Evolutionary conservation across 371 early-diverging fungal genomes (phyloP), one percentile per base, ranked within the genome.

Genomic region (Mortierella sp.): DNA sequence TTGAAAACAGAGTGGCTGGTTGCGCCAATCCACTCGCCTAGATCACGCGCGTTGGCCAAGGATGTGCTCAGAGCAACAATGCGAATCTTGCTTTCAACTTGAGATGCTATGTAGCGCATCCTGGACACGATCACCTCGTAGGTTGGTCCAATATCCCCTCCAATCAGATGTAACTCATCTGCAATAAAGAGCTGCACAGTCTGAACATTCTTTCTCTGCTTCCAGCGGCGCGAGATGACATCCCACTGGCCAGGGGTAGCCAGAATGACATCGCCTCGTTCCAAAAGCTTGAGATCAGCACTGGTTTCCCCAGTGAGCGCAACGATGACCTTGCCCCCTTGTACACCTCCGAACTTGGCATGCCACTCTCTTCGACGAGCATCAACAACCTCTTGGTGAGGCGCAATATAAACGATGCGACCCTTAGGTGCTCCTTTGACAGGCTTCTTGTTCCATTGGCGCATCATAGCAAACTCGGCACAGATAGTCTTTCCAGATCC

Each of bases 161-260:
- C 96, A 57, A 97, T 93, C 86, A 99, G 87, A 84, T 99, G 99
- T 54, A 99, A 83, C 77, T 99, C 99, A 83, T 99, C 99, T 5
- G 96, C 94, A 59, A 99, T 94, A 64, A 99, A 91, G 37, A 99
- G 87, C 58, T 93, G 92, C 1, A 98, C 89, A 1, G 91, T 93
- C 72, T 97, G 96, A 20, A 99, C 96, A 57, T 93, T 93, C 87
- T 94, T 93, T 61, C 98, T 90, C 87, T 95, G 95, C 76, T 95
- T 94, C 96, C 99, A 97, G 70, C 97, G 91, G 35, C 99, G 89
- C 18, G 99, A 98, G 26, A 98, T 84, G 66, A 95, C 93, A 87
- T 99, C 99, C 98, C 99, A 99, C 78, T 98, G 95, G n/a, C 92
- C 90, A 35, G 99, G 99, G 5, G 99, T 99, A 49, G 95, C 89